These are phyloP conservation scores for Neurospora discreta DNA, from an alignment of 495 filamentous ascomycete genomes.

Conservation along the genomic window DNA sequence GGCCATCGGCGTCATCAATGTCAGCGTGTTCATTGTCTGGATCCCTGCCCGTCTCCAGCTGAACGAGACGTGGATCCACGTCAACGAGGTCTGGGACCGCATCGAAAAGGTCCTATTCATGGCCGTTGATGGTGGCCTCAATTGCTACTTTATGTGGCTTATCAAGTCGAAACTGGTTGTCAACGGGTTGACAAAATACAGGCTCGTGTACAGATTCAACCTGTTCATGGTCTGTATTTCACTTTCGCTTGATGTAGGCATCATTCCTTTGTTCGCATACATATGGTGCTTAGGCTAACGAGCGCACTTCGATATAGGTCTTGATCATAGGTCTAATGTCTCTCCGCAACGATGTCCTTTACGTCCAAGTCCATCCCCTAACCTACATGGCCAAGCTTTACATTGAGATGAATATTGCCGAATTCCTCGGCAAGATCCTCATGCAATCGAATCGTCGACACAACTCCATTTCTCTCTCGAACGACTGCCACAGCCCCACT, in stretches of 20 bases:
- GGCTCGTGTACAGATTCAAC: constrained; percentile 38
- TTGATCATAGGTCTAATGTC: constrained; percentile 23
- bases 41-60: constrained; percentile 34
- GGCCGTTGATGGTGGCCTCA: constrained; percentile 34
- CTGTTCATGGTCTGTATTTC: constrained; percentile 38
- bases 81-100: constrained; percentile 41
- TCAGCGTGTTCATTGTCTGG: constrained; percentile 41
- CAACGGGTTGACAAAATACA: constrained; percentile 40
- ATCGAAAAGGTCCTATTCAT: constrained; percentile 37
- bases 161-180: constrained; percentile 35
- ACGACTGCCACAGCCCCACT: neutral
- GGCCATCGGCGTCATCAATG: constrained; percentile 32
- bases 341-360: constrained; percentile 19
- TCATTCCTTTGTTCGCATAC: neutral
- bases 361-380: constrained; percentile 43
- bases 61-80: constrained; percentile 13
- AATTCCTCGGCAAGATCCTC: constrained; percentile 31
- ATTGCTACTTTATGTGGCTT: constrained; percentile 37
- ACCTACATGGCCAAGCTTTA: constrained; percentile 39
- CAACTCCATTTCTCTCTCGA: neutral
- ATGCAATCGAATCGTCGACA: constrained; percentile 6
- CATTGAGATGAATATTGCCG: constrained; percentile 45
- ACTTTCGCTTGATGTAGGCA: constrained; percentile 34
- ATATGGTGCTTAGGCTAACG: neutral
- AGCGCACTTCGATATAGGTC: constrained; percentile 2